Base-by-base conservation (phyloP, 1,139 yeast species). In the Starmera stellimalicola region DNA sequence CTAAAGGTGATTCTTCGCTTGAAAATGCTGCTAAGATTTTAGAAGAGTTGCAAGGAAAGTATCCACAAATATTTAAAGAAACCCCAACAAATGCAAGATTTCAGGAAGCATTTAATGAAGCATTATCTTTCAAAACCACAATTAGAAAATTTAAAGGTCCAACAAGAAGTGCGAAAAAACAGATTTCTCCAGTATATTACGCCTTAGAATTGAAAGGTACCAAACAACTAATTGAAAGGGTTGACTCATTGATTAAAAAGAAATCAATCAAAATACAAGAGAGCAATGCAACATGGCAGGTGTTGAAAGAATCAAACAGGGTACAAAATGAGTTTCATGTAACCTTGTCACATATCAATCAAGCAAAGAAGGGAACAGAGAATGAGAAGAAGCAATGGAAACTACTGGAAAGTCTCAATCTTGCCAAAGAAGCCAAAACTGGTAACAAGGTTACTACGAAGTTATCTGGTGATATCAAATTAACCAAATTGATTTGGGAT, bases 311-410 rank as follows among this genome's bases (percentile, higher is more conserved):
- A 0, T 42, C 38, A 0, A 45, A 57, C 3, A 58, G 77, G 26
- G 54, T 79, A 1, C 87, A 79, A 45, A 35, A 50, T 0, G 67
- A 63, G 26, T 81, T 85, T 47, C 98, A 91, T 52, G 73, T 88
- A 2, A 91, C 98, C 0, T 54, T 88, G 29, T 72, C 76, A 0
- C 97, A 91, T 51, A 42, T 52, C 0, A 48, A 52, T 12, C 53
- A 59, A 8, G 45, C 57, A 10, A 58, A 54, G 26, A 49, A 33
- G 29, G 51, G 59, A 3, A 34, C 49, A 16, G 43, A 39, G 14
- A 33, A 45, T 20, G 52, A 51, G 28, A 51, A 53, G 32, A 47
- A 45, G n/a, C 33, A 57, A 7, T 59, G 66, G 59, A 37, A 44
- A n/a, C 56, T 55, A 31, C 18, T 23, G 1, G 8, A 14, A 5